Percentiles rank a stretch among this genome's conserved stretches.
These are phyloP conservation scores for Plasmodium berghei DNA, from an alignment of 169 alveolate genomes.

Conservation along the genomic window DNA sequence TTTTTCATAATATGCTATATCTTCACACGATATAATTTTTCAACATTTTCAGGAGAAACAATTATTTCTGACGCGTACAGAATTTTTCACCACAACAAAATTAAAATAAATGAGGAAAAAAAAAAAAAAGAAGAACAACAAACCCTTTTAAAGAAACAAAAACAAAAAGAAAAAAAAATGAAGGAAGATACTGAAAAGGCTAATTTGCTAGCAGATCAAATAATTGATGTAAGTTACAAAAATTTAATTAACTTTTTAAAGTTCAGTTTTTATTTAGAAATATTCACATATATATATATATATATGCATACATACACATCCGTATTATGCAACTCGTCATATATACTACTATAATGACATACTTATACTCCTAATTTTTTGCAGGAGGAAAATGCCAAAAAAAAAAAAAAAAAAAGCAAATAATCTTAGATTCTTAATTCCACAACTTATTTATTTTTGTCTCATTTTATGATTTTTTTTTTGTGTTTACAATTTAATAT, in stretches of 20 bases:
- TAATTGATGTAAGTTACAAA: slow-evolving; percentile 41
- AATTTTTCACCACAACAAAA: slow-evolving; percentile 51
- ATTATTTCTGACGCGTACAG: slow-evolving; percentile 61
- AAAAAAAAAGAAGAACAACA: slow-evolving; percentile 62
- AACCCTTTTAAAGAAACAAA: slow-evolving; percentile 47
- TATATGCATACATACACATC: not conserved
- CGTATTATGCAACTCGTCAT: not conserved
- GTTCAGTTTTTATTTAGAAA: not conserved
- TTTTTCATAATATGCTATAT: not conserved
- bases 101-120: slow-evolving; percentile 52
- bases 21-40: not conserved
- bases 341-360: not conserved
- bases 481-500: slow-evolving; percentile 36
- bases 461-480: slow-evolving; percentile 19
- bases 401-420: slow-evolving; percentile 59
- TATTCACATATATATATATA: not conserved
- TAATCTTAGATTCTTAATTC: slow-evolving; percentile 1
- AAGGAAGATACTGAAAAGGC: slow-evolving; percentile 67
- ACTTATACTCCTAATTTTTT: not conserved
- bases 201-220: slow-evolving; percentile 41
- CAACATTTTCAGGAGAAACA: slow-evolving; percentile 23
- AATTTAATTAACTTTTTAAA: not conserved
- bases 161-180: slow-evolving; percentile 53
- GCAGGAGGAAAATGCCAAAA: slow-evolving; percentile 64
- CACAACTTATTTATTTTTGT: not conserved